A percentile compares a stretch with the other conserved stretches of the same genome.
Evolutionary conservation across 208 protist genomes (phyloP).

Genomic region (Acanthamoeba sp.): DNA sequence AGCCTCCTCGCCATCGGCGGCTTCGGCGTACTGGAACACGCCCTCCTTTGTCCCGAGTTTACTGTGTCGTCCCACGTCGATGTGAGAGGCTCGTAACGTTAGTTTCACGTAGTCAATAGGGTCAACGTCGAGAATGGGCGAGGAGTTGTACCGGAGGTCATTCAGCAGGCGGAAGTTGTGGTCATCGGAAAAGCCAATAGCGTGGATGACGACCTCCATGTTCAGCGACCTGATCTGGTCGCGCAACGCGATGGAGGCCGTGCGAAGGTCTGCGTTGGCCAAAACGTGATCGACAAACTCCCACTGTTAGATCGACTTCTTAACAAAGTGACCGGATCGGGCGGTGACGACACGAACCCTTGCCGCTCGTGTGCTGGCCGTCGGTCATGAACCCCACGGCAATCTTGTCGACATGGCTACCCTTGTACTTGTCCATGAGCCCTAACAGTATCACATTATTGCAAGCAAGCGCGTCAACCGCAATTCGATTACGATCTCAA

Average conservation of each 20-base stretch:
- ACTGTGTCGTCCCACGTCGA: too few relatives aligned
- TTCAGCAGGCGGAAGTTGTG: conserved; percentile 66
- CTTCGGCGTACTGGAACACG: conserved; percentile 77
- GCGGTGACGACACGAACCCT: neutral
- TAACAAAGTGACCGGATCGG: neutral
- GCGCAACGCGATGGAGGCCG: conserved; percentile 31
- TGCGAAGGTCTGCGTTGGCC: neutral
- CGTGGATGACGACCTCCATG: conserved; percentile 43
- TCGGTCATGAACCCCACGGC: conserved; percentile 64
- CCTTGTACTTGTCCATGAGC: conserved; percentile 46
- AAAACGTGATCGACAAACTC: neutral
- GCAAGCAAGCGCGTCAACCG: neutral
- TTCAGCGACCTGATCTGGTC: conserved; percentile 42
- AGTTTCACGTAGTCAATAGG: neutral
- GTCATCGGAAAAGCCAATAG: conserved; percentile 39
- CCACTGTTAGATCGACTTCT: neutral
- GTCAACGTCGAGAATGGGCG: neutral
- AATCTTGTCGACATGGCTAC: conserved; percentile 31
- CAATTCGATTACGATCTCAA: too few relatives aligned
- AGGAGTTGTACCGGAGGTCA: conserved; percentile 6
- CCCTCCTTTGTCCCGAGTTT: conserved; percentile 63
- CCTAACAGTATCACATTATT: neutral
- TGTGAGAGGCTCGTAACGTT: too few relatives aligned
- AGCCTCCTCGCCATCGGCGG: conserved; percentile 74
- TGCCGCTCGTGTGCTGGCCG: conserved; percentile 58